phyloP scores from a whole-genome alignment of 768 basidiomycete species.

The Mycena kentingensis region DNA sequence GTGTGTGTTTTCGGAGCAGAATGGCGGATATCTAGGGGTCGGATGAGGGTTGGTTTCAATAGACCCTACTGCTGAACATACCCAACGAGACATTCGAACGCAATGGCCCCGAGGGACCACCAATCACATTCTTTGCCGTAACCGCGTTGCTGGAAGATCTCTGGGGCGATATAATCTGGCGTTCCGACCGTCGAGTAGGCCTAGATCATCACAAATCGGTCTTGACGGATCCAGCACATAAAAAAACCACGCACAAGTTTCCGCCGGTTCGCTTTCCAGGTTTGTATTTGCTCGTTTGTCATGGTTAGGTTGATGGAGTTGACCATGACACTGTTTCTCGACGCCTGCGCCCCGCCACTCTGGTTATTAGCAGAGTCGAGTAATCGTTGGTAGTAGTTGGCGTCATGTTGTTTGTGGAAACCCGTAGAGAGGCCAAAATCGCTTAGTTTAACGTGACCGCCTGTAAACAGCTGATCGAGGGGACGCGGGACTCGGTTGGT shows the following conservation, averaged over 20 bases:
- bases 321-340: conserved; percentile 94
- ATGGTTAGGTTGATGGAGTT: conserved; percentile 97
- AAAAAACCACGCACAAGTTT: conserved; percentile 69
- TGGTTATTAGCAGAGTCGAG: conserved; percentile 66
- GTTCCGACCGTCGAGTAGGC: conserved; percentile 98
- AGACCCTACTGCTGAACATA: conserved; percentile 98
- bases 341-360: conserved; percentile 44
- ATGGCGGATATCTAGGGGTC: conserved; percentile 67
- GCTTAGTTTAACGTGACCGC: conserved; percentile 96
- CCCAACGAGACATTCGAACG: conserved; percentile 97
- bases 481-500: no score
- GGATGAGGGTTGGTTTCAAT: conserved; percentile 40
- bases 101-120: conserved; percentile 99
- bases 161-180: conserved; percentile 94
- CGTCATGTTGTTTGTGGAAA: conserved; percentile 97
- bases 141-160: conserved; percentile 96
- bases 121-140: conserved; percentile 99
- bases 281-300: conserved; percentile 90
- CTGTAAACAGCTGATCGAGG: no score
- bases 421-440: conserved; percentile 99
- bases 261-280: conserved; percentile 97
- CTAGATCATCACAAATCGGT: conserved; percentile 38
- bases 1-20: conserved; percentile 88
- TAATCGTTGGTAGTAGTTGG: conserved; percentile 89
- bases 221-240: background rate